Evolutionary conservation across 1,284 basidiomycete species (phyloP).

Genomic region (Neolentinus lepideus): DNA sequence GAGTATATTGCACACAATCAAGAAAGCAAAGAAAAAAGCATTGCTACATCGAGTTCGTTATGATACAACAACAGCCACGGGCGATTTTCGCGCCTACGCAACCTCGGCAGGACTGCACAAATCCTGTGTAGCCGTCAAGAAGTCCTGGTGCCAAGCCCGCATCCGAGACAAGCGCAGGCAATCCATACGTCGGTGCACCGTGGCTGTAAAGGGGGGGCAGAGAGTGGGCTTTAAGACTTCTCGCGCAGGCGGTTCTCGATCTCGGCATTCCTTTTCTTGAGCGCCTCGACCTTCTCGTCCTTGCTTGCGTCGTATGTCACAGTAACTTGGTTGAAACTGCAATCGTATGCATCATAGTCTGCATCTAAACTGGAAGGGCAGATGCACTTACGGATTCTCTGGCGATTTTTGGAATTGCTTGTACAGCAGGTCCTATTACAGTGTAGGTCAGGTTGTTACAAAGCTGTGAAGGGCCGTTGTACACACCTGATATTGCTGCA

Average conservation of each 20-base stretch:
- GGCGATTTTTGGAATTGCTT: constrained; percentile 88
- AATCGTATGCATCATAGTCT: not conserved
- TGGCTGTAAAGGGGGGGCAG: not conserved
- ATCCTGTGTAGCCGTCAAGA: not conserved
- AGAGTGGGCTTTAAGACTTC: constrained; percentile 6
- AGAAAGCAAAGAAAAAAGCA: not conserved
- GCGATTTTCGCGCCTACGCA: not conserved
- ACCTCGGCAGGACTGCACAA: not conserved
- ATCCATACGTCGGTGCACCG: no score
- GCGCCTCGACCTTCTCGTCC: constrained; percentile 71
- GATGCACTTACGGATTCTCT: constrained; percentile 70
- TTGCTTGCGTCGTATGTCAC: constrained; percentile 79
- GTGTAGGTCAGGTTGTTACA: not conserved
- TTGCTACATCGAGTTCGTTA: not conserved
- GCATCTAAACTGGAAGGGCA: not conserved
- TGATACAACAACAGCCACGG: constrained; percentile 1
- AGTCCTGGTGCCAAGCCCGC: not conserved
- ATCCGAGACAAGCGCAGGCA: no score
- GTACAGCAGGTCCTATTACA: constrained; percentile 56
- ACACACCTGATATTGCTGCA: constrained; percentile 78
- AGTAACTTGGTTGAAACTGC: constrained; percentile 75
- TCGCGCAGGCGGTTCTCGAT: constrained; percentile 43
- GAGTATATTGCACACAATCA: not conserved
- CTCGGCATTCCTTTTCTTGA: constrained; percentile 49
- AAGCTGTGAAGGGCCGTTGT: not conserved